phyloP scores from a whole-genome alignment of 164 flowering plant species.

The Magnolia changhungtana region DNA sequence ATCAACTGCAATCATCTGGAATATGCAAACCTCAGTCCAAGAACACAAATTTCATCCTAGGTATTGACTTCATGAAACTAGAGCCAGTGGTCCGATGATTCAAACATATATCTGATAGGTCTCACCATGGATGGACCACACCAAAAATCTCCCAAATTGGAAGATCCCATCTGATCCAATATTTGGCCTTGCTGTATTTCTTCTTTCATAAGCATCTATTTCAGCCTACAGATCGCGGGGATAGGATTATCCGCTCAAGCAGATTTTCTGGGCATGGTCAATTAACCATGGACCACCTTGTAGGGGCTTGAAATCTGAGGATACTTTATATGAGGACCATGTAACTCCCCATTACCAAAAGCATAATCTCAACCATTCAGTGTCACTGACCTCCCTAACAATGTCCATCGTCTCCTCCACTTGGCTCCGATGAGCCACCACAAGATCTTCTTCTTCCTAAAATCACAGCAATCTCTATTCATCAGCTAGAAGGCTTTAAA shows the following conservation, averaged over 20 bases:
- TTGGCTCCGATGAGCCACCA: constrained; percentile 91
- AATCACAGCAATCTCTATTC: background rate
- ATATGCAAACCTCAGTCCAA: background rate
- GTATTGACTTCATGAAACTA: background rate
- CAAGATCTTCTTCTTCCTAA: constrained; percentile 93
- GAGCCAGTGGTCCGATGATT: background rate
- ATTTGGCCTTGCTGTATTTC: too few species aligned
- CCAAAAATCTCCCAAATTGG: too few species aligned
- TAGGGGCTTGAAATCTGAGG: background rate
- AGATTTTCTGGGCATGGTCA: too few species aligned
- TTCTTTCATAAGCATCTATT: too few species aligned
- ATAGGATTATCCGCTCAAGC: too few species aligned
- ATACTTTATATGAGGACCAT: background rate
- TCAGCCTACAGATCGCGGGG: too few species aligned
- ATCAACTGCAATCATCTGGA: background rate
- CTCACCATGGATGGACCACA: too few species aligned
- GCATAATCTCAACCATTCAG: background rate
- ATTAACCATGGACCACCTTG: background rate
- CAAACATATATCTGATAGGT: too few species aligned
- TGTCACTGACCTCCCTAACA: constrained; percentile 74
- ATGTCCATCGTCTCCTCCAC: constrained; percentile 98
- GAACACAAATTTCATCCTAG: background rate
- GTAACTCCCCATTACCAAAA: constrained; percentile 29
- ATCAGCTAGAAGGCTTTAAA: background rate
- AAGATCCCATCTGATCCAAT: too few species aligned